Evolutionary conservation across 345 rosid genomes (phyloP).

Genomic region (Linum lewisii): DNA sequence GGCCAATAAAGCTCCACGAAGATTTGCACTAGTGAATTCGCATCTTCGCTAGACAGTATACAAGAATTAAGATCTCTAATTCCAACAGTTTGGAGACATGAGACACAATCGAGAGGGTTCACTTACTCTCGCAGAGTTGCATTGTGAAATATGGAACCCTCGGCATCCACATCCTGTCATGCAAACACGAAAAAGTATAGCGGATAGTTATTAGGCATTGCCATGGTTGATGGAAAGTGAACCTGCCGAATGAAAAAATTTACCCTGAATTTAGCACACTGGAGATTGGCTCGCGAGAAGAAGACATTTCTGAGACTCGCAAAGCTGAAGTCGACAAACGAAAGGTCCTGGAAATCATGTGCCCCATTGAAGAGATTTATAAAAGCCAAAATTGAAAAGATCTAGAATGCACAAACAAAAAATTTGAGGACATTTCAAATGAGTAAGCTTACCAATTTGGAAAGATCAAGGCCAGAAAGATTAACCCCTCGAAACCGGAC

Average conservation of each 20-base stretch:
- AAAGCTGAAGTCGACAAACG: conserved; percentile 77
- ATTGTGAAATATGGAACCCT: conserved; percentile 76
- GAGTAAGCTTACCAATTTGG: conserved; percentile 62
- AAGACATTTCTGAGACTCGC: conserved; percentile 75
- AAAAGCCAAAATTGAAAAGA: not conserved
- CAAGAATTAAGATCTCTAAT: conserved; percentile 16
- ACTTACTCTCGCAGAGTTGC: conserved; percentile 91
- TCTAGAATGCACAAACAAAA: not conserved
- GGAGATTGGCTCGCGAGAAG: conserved; percentile 91
- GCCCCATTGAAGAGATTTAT: not conserved
- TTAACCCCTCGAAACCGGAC: conserved; percentile 77
- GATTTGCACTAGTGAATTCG: conserved; percentile 83
- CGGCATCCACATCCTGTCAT: conserved; percentile 72
- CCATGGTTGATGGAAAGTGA: not conserved
- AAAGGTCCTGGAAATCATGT: conserved; percentile 56
- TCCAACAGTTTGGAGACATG: not conserved
- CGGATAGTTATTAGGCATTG: not conserved
- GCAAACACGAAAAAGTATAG: not conserved
- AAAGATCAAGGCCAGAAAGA: conserved; percentile 86
- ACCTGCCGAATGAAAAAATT: not conserved
- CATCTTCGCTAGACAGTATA: conserved; percentile 68
- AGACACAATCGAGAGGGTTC: conserved; percentile 7
- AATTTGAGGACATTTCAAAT: conserved; percentile 10
- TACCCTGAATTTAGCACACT: conserved; percentile 77
- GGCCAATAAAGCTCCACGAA: conserved; percentile 76